Base-by-base conservation (phyloP, 2,329 filamentous ascomycete genomes). In the Periconia digitata region DNA sequence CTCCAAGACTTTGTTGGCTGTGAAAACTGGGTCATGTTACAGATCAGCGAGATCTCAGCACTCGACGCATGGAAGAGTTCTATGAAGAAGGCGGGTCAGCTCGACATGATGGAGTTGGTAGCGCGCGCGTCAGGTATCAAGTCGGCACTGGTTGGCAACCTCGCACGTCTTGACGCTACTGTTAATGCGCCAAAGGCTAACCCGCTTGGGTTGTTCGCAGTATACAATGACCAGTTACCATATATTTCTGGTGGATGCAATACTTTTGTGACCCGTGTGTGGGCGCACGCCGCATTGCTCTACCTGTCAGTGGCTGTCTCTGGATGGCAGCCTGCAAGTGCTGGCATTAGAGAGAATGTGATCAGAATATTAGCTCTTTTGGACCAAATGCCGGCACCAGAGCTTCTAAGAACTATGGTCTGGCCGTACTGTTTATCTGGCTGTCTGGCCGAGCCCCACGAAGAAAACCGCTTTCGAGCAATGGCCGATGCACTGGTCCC, bases 21-120 rank as follows among this genome's bases (percentile, higher is more conserved):
- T 50, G 71, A 80, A 38, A 85, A 84, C 62, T 82, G 80, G 79
- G 76, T 77, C 1, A 55, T 85, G 39, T 66, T 79, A 39, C 69
- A 76, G n/a, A 74, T 86, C 37, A 78, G 76, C 12, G 76, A 82
- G 17, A 77, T 83, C 40, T 72, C 81, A 13, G 63, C 73, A 0
- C 71, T 86, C 6, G 76, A 81, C 43, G 72, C 76, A 1, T 83
- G 79, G 77, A 85, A 84, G 66, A 76, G 76, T 55, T 66, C 75
- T 18, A 73, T 74, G 51, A 74, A 71, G 40, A 61, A 63, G 40
- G 55, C 62, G 4, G 76, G 77, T 4, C 72, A 71, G 0, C 67
- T 84, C 1, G 77, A 77, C 10, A 43, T 67, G 3, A 59, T 69
- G 3, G 73, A 80, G 46, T 70, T 83, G 5, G 67, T 79, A 8